These are phyloP conservation scores for Thoreauomyces humboldtii DNA, from an alignment of 192 early-diverging fungal genomes.

Conservation along the genomic window DNA sequence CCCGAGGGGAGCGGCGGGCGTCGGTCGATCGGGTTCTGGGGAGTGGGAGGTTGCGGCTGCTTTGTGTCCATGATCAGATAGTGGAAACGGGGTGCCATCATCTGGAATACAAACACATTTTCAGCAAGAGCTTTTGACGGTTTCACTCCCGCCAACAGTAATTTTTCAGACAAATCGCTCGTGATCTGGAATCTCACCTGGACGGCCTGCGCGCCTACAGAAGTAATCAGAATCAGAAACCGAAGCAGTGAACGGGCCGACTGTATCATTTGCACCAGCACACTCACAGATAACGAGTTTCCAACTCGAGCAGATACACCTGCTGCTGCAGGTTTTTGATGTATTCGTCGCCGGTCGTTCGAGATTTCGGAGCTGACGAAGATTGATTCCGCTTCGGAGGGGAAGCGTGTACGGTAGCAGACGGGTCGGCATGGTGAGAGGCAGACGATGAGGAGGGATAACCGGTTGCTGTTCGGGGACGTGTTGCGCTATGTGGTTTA, in stretches of 20 bases:
- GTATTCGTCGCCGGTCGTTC: constrained; percentile 48
- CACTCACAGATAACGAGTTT: constrained; percentile 58
- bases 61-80: background rate
- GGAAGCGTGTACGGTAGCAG: no score
- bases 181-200: background rate
- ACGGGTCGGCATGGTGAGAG: no score
- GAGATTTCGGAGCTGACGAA: background rate
- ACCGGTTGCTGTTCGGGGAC: background rate
- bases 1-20: constrained; percentile 36
- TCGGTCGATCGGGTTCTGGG: background rate
- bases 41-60: background rate
- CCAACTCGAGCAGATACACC: constrained; percentile 57
- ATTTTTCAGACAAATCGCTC: no score
- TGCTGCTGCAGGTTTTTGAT: constrained; percentile 60
- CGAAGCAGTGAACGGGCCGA: no score
- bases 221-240: background rate
- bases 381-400: background rate
- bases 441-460: background rate
- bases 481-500: background rate
- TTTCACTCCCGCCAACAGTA: no score
- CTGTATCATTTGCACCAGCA: no score
- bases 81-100: constrained; percentile 13
- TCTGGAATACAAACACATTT: background rate
- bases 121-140: no score
- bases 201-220: background rate